These are phyloP conservation scores for Apiotrichum porosum DNA, from an alignment of 1,284 basidiomycete genomes.

Conservation along the genomic window DNA sequence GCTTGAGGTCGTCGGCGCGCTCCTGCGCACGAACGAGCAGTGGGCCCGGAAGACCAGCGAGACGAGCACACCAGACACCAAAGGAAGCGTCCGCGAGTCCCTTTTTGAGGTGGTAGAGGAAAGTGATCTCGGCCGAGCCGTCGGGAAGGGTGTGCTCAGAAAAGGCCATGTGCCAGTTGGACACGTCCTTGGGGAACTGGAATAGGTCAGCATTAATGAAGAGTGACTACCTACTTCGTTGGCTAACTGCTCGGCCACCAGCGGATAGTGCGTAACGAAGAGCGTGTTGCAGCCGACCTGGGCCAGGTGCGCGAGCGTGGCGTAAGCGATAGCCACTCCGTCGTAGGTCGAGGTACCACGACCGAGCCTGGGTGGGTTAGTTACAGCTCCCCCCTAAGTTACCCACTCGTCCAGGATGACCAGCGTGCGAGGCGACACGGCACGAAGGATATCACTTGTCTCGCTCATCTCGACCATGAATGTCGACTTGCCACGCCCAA, in stretches of 20 bases:
- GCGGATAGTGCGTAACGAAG: slow-evolving; percentile 92
- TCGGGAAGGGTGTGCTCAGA: slow-evolving; percentile 56
- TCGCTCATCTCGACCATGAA: slow-evolving; percentile 96
- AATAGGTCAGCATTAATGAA: slow-evolving; percentile 32
- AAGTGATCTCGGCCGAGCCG: slow-evolving; percentile 71
- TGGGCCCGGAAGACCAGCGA: slow-evolving; percentile 70
- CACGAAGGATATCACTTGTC: slow-evolving; percentile 79
- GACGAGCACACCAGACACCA: slow-evolving; percentile 80
- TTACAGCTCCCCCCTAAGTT: background rate
- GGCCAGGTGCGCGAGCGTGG: slow-evolving; percentile 70
- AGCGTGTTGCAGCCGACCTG: slow-evolving; percentile 67
- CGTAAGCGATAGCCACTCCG: slow-evolving; percentile 51
- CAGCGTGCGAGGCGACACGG: slow-evolving; percentile 65
- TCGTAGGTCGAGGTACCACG: slow-evolving; percentile 46
- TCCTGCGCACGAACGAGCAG: slow-evolving; percentile 60
- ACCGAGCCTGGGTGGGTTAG: slow-evolving; percentile 31
- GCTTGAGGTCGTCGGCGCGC: slow-evolving; percentile 58
- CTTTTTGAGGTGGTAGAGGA: slow-evolving; percentile 67
- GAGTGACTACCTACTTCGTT: slow-evolving; percentile 55
- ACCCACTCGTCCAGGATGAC: slow-evolving; percentile 70
- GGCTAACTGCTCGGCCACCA: slow-evolving; percentile 54
- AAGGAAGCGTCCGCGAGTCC: slow-evolving; percentile 78
- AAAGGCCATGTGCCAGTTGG: slow-evolving; percentile 84
- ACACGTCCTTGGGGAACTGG: slow-evolving; percentile 47
- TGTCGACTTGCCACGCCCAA: slow-evolving; percentile 77